Evolutionary conservation across 2,329 filamentous ascomycete genomes (phyloP).

Genomic region (Xylaria sp.): DNA sequence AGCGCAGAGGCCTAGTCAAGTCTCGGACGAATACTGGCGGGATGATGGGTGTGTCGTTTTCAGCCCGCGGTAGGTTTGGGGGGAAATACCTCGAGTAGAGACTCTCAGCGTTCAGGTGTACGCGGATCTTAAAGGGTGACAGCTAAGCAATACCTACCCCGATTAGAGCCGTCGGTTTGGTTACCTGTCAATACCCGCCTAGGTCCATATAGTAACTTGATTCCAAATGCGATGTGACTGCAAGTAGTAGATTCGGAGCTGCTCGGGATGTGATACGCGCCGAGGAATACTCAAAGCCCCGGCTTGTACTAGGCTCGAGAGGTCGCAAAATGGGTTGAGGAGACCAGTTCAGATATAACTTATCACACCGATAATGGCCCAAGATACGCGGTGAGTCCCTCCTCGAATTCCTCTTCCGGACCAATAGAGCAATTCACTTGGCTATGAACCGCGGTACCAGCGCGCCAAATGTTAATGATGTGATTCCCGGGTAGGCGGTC

Average conservation of each 20-base stretch:
- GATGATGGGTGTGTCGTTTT: not conserved
- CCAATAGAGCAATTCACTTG: slow-evolving; percentile 12
- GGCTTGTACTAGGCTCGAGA: not conserved
- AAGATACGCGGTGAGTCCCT: not conserved
- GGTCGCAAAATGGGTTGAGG: not conserved
- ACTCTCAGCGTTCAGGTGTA: slow-evolving; percentile 3
- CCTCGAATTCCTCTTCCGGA: not conserved
- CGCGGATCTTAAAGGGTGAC: not conserved
- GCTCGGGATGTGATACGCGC: not conserved
- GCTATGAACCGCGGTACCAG: slow-evolving; percentile 14
- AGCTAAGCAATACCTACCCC: slow-evolving; percentile 16
- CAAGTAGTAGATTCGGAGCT: slow-evolving; percentile 9
- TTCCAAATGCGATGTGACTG: slow-evolving; percentile 16
- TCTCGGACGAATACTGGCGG: slow-evolving; percentile 11
- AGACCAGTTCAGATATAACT: not conserved
- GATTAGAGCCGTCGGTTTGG: slow-evolving; percentile 34
- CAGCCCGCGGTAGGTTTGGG: not conserved
- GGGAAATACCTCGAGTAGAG: not conserved
- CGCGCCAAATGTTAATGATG: slow-evolving; percentile 19
- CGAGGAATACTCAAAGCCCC: not conserved
- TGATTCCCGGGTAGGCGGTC: slow-evolving; percentile 9
- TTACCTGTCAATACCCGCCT: slow-evolving; percentile 36
- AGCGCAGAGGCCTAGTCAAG: slow-evolving; percentile 37
- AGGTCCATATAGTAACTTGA: slow-evolving; percentile 39
- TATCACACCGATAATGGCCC: not conserved